Evolutionary conservation across 768 basidiomycete species (phyloP), one percentile per base, ranked within the genome.

Genomic region (Ephemerocybe angulata): DNA sequence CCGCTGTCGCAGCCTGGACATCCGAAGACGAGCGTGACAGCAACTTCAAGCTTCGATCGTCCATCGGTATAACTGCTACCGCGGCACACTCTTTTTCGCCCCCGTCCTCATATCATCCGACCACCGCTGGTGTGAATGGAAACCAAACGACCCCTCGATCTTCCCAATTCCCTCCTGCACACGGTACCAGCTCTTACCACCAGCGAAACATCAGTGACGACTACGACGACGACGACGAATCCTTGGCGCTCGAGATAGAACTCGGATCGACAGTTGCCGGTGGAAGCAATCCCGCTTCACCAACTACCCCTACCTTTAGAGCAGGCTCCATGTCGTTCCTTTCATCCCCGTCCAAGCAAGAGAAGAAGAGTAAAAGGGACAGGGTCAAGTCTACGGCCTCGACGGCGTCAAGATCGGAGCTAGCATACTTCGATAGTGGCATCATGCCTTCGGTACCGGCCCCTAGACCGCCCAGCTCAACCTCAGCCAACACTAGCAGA

Each of bases 371-470:
- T 25, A 46, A 46, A 22, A 7, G 28, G 46, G 27, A 7, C 17
- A 48, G 13, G 4, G 27, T 30, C 28, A 48, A 48, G 15, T 48
- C 46, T 22, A 44, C 42, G 12, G 22, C 42, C 8, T 44, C 42
- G 11, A 48, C 46, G 46, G 22, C 28, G 46, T 48, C 46, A 8
- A 13, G 28, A 28, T 41, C 51, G 24, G 51, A 52, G 40, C 27
- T 52, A 22, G 37, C 51, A 15, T 52, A 52, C 38, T 52, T 52
- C 22, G 51, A 52, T 41, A 52, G 29, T 10, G 51, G 51, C 10
- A 22, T 52, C 28, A 52, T 42, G 51, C 35, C 51, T 28, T 42
- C 28, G 24, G 8, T 52, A 28, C 38, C 37, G 37, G 30, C 33
- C 6, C 35, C 19, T 30, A 28, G 28, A 21, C 27, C 46, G 10